phyloP scores from a whole-genome alignment of 2,329 filamentous ascomycete genomes.

The Septoria linicola region DNA sequence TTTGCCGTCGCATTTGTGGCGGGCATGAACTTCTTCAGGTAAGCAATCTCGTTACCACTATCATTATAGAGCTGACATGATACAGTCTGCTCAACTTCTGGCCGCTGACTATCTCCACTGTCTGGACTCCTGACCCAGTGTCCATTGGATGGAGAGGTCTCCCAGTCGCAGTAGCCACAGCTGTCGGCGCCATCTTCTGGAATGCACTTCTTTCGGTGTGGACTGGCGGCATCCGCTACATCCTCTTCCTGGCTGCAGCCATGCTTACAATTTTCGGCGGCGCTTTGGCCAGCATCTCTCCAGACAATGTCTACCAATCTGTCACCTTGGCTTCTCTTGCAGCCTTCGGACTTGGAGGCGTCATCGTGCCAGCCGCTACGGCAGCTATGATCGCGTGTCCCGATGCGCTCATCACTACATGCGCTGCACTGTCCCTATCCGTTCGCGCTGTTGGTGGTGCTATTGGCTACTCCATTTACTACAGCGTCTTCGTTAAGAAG shows the following conservation, averaged over 20 bases:
- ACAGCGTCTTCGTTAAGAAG: conserved; percentile 34
- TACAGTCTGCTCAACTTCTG: conserved; percentile 54
- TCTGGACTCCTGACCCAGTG: conserved; percentile 63
- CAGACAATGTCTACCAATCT: conserved; percentile 29
- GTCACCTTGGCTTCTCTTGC: conserved; percentile 34
- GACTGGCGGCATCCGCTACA: conserved; percentile 56
- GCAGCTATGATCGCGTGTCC: conserved; percentile 35
- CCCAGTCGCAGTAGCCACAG: conserved; percentile 57
- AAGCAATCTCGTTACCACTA: background rate
- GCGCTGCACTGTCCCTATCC: conserved; percentile 33
- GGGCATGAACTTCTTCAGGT: conserved; percentile 40
- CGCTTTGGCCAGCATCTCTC: conserved; percentile 62
- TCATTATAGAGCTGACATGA: background rate
- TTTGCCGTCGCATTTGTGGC: conserved; percentile 41
- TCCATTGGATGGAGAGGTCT: conserved; percentile 60
- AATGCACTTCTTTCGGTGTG: conserved; percentile 59
- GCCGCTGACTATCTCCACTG: conserved; percentile 62
- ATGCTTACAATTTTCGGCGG: conserved; percentile 35
- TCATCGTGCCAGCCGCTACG: conserved; percentile 35
- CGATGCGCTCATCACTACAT: conserved; percentile 35
- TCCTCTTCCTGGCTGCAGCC: conserved; percentile 50
- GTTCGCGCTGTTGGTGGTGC: conserved; percentile 34
- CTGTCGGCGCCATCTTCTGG: conserved; percentile 55
- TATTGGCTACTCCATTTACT: conserved; percentile 36
- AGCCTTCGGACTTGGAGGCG: conserved; percentile 40